Conservation (phyloP, 495 filamentous ascomycete genomes). For the Hyphodiscus hymeniophilus region DNA sequence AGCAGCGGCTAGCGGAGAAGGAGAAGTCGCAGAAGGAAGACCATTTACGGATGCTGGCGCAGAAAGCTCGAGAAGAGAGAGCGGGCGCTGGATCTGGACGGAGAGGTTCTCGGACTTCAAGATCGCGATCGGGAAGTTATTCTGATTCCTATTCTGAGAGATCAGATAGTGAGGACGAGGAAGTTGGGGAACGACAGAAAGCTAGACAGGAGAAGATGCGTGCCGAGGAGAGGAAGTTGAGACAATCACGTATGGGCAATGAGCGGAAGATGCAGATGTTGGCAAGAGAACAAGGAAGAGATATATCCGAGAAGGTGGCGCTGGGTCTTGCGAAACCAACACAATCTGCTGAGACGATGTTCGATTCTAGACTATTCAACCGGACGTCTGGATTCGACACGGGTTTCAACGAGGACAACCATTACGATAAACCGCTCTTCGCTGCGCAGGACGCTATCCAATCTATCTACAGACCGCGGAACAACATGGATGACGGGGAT, state of each 20-base stretch:
- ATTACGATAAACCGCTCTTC: constrained; percentile 95
- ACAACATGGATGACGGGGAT: constrained; percentile 57
- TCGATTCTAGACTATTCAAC: constrained; percentile 93
- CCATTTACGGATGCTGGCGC: constrained; percentile 77
- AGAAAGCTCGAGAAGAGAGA: constrained; percentile 82
- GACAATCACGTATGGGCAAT: constrained; percentile 91
- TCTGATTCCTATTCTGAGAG: constrained; percentile 48
- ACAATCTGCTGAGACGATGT: constrained; percentile 84
- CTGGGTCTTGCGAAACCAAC: constrained; percentile 93
- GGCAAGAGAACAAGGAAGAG: constrained; percentile 90
- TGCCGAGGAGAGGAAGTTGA: constrained; percentile 80
- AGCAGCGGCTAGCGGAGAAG: constrained; percentile 93
- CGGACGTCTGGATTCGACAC: constrained; percentile 78
- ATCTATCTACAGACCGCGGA: constrained; percentile 83
- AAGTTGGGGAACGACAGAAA: constrained; percentile 65
- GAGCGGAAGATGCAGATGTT: constrained; percentile 85
- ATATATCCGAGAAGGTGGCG: constrained; percentile 96
- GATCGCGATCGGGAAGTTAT: constrained; percentile 41
- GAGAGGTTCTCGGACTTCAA: constrained; percentile 28
- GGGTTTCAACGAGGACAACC: constrained; percentile 96
- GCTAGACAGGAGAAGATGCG: constrained; percentile 68
- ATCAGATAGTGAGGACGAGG: constrained; percentile 65
- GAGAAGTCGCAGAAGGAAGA: constrained; percentile 93
- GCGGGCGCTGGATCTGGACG: constrained; percentile 46
- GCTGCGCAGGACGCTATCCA: constrained; percentile 92